Evolutionary conservation across 2,329 filamentous ascomycete genomes (phyloP).

Genomic region (Lachnellula occidentalis): DNA sequence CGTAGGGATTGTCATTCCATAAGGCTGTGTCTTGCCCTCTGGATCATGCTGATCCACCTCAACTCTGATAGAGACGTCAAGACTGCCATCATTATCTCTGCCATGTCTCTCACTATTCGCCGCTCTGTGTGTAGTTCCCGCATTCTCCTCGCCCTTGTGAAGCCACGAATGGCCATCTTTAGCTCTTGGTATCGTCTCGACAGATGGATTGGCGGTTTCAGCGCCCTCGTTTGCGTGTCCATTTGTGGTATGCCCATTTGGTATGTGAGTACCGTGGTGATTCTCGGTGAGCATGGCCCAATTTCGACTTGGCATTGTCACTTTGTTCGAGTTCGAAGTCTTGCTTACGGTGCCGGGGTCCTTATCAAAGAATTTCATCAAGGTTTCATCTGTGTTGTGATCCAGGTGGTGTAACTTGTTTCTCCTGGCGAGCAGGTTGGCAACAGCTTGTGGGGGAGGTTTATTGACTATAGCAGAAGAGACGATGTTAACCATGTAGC

Average conservation of each 20-base stretch:
- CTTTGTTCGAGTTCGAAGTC: constrained; percentile 68
- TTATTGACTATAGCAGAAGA: constrained; percentile 96
- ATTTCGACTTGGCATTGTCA: constrained; percentile 89
- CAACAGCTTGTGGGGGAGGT: constrained; percentile 79
- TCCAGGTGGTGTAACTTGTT: constrained; percentile 76
- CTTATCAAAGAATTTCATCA: constrained; percentile 86
- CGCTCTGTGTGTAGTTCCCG: constrained; percentile 73
- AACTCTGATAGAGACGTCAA: constrained; percentile 81
- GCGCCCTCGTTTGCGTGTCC: constrained; percentile 7
- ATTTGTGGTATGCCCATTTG: constrained; percentile 19
- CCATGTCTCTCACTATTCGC: constrained; percentile 52
- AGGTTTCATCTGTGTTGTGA: constrained; percentile 78
- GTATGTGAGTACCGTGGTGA: constrained; percentile 49
- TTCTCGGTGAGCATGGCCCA: constrained; percentile 91
- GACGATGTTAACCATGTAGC: constrained; percentile 93
- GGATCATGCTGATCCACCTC: constrained; percentile 82
- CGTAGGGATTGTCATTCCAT: constrained; percentile 76
- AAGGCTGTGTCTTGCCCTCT: constrained; percentile 72
- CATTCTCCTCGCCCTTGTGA: constrained; percentile 69
- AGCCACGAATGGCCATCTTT: constrained; percentile 67
- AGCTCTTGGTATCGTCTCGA: constrained; percentile 34
- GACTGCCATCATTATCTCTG: constrained; percentile 49
- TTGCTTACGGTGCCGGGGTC: constrained; percentile 77
- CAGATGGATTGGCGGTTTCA: neutral
- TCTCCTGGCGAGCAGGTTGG: constrained; percentile 82